Conservation (phyloP, 1,284 basidiomycete species). For the Ustilago nuda region DNA sequence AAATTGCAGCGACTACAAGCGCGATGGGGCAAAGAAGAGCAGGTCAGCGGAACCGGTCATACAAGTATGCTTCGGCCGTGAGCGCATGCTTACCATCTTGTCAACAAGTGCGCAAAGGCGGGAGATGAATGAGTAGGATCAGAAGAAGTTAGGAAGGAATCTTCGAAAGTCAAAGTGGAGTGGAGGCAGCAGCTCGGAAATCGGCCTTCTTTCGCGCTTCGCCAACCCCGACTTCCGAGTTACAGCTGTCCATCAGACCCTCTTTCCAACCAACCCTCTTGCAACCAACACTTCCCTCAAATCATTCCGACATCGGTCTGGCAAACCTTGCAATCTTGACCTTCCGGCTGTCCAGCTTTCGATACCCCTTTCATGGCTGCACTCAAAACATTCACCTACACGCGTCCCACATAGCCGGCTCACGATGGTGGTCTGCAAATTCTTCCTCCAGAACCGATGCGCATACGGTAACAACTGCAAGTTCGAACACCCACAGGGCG, state of each 20-base stretch:
- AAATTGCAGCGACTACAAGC: slow-evolving; percentile 45
- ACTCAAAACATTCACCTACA: not conserved
- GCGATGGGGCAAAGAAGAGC: not conserved
- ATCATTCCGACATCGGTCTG: not conserved
- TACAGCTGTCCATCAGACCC: not conserved
- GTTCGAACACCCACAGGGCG: slow-evolving; percentile 48
- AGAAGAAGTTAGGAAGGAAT: slow-evolving; percentile 1
- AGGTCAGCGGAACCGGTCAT: not conserved
- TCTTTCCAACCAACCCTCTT: not conserved
- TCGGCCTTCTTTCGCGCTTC: not conserved
- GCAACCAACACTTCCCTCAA: not conserved
- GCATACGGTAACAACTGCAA: slow-evolving; percentile 58
- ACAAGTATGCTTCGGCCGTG: not conserved
- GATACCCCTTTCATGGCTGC: not conserved
- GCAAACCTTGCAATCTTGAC: not conserved
- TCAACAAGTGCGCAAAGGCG: too few relatives aligned
- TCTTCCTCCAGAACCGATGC: slow-evolving; percentile 52
- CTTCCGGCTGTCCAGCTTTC: too few relatives aligned
- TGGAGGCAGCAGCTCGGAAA: slow-evolving; percentile 10
- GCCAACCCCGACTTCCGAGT: slow-evolving; percentile 10
- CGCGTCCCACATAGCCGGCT: not conserved
- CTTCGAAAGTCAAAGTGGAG: slow-evolving; percentile 7
- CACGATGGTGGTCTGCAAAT: slow-evolving; percentile 54
- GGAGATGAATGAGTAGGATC: not conserved
- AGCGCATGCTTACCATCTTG: too few relatives aligned